Base-by-base conservation (phyloP, 306 rosid species). In the Inga oerstediana region DNA sequence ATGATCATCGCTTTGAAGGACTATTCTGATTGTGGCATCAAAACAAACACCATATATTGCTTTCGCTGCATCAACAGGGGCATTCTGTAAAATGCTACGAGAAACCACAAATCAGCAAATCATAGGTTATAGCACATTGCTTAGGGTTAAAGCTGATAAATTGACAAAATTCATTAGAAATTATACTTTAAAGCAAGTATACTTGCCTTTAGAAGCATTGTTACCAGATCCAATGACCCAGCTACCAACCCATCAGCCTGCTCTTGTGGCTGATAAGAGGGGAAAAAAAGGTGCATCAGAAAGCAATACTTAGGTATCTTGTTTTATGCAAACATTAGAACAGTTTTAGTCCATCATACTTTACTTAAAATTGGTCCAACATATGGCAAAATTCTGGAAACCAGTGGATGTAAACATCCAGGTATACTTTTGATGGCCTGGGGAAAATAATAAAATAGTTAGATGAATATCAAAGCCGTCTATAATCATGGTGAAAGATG, bases 191-290 rank as follows among this genome's bases (percentile, higher is more conserved):
- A 76, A 72, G 82, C 32, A 84, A 83, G 70, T 61, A 68, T 76
- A 84, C 97, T 93, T 93, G 98, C 99, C 97, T 95, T 95, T 81
- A 95, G 85, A 54, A 95, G 86, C 96, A 93, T 92, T 59, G 98
- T 91, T 80, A 92, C 79, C 83, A 95, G 88, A 93, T 95, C 99
- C 84, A 95, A 67, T 79, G 98, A 92, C 78, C 98, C 99, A 72
- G 97, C 91, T 46, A 92, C 94, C 88, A 95, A 84, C 49, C 98
- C 99, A 84, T 91, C 93, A 79, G 94, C 88, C 85, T 93, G 99
- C 89, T 89, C 93, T 67, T 86, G 94, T 79, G 94, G 96, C 98
- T 95, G 91, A 79, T 16, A 78, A 73, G 72, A 78, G 85, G 81
- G 27, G 0, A 24, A 84, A 51, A 72, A 81, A 16, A 67, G 41